Conservation (phyloP, 2,329 filamentous ascomycete species). For the Lasiodiplodia sp. region DNA sequence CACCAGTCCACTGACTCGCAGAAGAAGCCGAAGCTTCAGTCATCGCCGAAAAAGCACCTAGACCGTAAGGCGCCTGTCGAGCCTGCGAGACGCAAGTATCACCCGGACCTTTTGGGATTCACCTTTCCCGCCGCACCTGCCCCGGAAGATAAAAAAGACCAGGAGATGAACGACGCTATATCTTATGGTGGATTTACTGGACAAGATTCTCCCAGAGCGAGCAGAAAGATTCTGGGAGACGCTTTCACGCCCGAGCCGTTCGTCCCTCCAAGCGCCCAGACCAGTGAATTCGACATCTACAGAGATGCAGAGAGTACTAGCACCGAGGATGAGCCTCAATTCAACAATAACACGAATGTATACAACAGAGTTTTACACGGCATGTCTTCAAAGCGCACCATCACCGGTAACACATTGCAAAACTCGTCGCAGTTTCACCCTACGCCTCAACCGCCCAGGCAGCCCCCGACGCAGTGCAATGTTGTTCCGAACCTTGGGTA, state of each 20-base stretch:
- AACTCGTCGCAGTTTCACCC: not conserved
- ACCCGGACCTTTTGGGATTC: conserved; percentile 5
- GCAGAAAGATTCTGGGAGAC: too few species aligned
- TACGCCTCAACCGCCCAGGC: not conserved
- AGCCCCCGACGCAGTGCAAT: not conserved
- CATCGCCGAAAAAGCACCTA: not conserved
- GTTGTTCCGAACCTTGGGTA: not conserved
- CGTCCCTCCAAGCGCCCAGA: not conserved
- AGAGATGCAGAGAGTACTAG: not conserved
- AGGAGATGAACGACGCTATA: not conserved
- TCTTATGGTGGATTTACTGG: not conserved
- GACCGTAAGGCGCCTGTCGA: not conserved
- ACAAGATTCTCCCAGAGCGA: not conserved
- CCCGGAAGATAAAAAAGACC: too few species aligned
- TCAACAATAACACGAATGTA: not conserved
- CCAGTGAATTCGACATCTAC: not conserved
- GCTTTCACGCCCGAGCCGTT: not conserved
- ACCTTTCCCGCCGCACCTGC: not conserved
- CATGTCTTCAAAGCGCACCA: not conserved
- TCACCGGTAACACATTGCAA: not conserved
- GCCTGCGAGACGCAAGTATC: not conserved
- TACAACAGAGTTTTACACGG: not conserved
- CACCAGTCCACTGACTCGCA: not conserved
- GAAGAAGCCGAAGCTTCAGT: not conserved
- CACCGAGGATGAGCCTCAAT: not conserved